phyloP scores from a whole-genome alignment of 371 early-diverging fungal genomes.

The Rhizopus sp. region DNA sequence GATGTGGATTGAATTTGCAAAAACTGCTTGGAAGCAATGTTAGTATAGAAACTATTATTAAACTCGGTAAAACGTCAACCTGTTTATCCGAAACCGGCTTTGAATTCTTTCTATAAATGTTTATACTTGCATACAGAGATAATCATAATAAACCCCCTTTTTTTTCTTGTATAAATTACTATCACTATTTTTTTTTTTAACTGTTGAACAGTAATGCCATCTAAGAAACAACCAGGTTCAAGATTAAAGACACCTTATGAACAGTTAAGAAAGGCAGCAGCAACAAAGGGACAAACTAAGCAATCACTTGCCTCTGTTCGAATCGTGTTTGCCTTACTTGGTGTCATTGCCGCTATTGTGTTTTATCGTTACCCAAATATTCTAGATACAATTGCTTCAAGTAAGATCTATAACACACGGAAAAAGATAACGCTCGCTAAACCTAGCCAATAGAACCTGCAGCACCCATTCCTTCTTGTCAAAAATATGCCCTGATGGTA shows the following conservation, averaged over 20 bases:
- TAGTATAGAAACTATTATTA: neutral
- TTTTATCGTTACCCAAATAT: constrained; percentile 12
- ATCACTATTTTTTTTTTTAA: constrained; percentile 2
- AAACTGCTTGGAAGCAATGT: constrained; percentile 13
- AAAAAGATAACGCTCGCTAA: too few relatives aligned
- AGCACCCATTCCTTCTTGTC: constrained; percentile 12
- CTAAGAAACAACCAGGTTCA: neutral
- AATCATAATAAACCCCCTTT: too few relatives aligned
- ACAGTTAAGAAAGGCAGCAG: constrained; percentile 12
- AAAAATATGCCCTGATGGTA: constrained; percentile 75
- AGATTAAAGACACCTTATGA: constrained; percentile 17
- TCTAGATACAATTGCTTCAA: neutral
- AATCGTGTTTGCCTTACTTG: constrained; percentile 14
- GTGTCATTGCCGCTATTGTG: constrained; percentile 3
- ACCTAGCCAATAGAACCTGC: neutral
- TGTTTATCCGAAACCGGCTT: neutral
- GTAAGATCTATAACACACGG: neutral
- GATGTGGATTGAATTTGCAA: constrained; percentile 16
- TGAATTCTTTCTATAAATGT: neutral
- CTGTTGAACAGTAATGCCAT: constrained; percentile 3
- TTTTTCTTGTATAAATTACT: neutral
- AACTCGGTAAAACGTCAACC: neutral
- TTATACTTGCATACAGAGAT: neutral
- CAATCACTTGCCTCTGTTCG: constrained; percentile 4
- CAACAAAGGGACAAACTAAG: constrained; percentile 6